A percentile compares a stretch with the other conserved stretches of the same genome.
Conservation (phyloP, 129 eudicot species). For the Helichrysum umbraculigerum region DNA sequence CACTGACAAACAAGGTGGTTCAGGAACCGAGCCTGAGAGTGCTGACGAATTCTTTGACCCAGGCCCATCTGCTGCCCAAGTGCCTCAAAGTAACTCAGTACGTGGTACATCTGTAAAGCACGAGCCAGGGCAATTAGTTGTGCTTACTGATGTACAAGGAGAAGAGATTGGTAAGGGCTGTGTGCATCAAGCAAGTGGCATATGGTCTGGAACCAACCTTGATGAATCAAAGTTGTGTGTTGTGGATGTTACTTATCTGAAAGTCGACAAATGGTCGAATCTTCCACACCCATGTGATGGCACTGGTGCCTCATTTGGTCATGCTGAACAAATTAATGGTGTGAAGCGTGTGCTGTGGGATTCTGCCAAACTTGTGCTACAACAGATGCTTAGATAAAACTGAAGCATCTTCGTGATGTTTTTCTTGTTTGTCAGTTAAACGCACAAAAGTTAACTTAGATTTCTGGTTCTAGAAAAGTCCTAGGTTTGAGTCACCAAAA, state of each 20-base stretch:
- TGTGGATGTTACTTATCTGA: slow-evolving; percentile 65
- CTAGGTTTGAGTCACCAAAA: not conserved
- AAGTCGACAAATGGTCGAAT: slow-evolving; percentile 40
- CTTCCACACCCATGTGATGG: slow-evolving; percentile 60
- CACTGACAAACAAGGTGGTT: slow-evolving; percentile 61
- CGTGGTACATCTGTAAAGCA: slow-evolving; percentile 6
- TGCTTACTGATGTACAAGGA: slow-evolving; percentile 54
- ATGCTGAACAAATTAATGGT: slow-evolving; percentile 47
- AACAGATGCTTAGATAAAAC: slow-evolving; percentile 38
- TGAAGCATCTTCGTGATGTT: slow-evolving; percentile 6
- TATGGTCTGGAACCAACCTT: slow-evolving; percentile 57
- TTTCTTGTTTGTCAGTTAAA: slow-evolving; percentile 25
- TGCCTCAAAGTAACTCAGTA: slow-evolving; percentile 28
- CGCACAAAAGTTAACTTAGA: not conserved
- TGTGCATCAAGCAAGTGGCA: slow-evolving; percentile 65
- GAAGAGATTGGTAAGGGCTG: slow-evolving; percentile 73
- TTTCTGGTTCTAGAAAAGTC: slow-evolving; percentile 26
- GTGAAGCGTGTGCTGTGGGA: slow-evolving; percentile 76
- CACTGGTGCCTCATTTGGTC: slow-evolving; percentile 54
- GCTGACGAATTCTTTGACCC: slow-evolving; percentile 44
- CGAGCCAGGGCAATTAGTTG: slow-evolving; percentile 62
- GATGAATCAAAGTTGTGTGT: slow-evolving; percentile 62
- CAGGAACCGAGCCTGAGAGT: slow-evolving; percentile 44
- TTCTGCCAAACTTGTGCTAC: slow-evolving; percentile 35
- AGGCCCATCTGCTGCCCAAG: slow-evolving; percentile 39